Conservation (phyloP, 768 basidiomycete genomes). For the Mycena pura region DNA sequence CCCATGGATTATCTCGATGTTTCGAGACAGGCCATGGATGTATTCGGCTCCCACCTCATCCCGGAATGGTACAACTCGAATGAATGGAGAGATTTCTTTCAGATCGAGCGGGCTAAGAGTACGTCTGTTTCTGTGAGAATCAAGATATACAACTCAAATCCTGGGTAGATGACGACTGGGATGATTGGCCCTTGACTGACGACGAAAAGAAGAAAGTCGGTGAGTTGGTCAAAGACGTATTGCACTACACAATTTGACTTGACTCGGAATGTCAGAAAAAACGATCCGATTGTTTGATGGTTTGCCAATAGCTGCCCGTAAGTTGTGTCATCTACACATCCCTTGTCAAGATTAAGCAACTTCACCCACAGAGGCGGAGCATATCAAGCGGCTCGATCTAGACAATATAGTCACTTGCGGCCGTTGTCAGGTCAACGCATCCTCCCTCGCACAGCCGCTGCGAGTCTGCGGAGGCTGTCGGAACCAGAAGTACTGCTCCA, state of each 20-base stretch:
- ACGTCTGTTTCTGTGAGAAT: background rate
- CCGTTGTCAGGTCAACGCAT: conserved; percentile 2
- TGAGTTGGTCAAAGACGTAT: background rate
- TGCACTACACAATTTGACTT: background rate
- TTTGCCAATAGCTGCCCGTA: background rate
- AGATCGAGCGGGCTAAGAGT: background rate
- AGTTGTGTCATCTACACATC: background rate
- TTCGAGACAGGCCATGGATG: background rate
- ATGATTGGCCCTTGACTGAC: background rate
- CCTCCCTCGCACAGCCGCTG: background rate
- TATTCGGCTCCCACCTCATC: background rate
- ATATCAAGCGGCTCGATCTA: background rate
- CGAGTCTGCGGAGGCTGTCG: conserved; percentile 10
- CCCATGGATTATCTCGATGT: conserved; percentile 15
- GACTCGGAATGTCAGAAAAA: conserved; percentile 3
- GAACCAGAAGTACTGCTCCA: conserved; percentile 13
- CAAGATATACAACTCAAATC: background rate
- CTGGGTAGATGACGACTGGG: background rate
- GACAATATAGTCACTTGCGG: conserved; percentile 9
- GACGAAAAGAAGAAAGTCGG: background rate
- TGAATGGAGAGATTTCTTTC: background rate
- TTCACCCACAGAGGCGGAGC: conserved; percentile 2
- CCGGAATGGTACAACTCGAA: conserved; percentile 8
- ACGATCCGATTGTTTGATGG: background rate
- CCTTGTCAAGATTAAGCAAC: background rate